A percentile compares a stretch with the other conserved stretches of the same genome.
These are phyloP conservation scores for Talaromyces wortmannii DNA, from an alignment of 495 filamentous ascomycete genomes.

Conservation along the genomic window DNA sequence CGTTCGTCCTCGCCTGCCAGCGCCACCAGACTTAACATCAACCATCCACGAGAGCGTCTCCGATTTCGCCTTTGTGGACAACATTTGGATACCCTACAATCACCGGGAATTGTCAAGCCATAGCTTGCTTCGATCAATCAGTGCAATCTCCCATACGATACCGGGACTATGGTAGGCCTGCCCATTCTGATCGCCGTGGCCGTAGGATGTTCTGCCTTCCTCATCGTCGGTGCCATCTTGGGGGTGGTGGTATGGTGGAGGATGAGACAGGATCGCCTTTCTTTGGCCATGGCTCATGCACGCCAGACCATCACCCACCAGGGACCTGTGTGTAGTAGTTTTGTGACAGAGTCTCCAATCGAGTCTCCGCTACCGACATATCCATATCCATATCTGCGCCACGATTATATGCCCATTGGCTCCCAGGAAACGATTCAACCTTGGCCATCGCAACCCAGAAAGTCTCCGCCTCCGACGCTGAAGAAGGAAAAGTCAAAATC, in stretches of 20 bases:
- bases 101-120: neutral
- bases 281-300: conserved; percentile 18
- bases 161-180: conserved; percentile 26
- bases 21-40: neutral
- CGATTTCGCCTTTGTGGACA: neutral
- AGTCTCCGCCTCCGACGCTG: neutral
- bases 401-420: conserved; percentile 1
- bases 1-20: neutral
- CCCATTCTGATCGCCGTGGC: conserved; percentile 35
- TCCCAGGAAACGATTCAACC: conserved; percentile 4
- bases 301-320: conserved; percentile 7
- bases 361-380: conserved; percentile 1
- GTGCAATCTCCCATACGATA: neutral
- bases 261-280: conserved; percentile 31
- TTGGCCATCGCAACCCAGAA: neutral
- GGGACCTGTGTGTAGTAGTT: conserved; percentile 1
- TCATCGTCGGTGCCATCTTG: conserved; percentile 26
- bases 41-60: neutral
- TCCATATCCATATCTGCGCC: conserved; percentile 1
- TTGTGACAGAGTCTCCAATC: conserved; percentile 1
- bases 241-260: conserved; percentile 32
- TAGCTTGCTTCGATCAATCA: neutral
- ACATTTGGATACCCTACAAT: too few relatives aligned
- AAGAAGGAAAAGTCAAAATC: conserved; percentile 5
- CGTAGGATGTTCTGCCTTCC: conserved; percentile 28